Percentiles rank a stretch among this genome's conserved stretches.
phyloP scores from a whole-genome alignment of 345 rosid genomes.

The Hypericum androsaemum region DNA sequence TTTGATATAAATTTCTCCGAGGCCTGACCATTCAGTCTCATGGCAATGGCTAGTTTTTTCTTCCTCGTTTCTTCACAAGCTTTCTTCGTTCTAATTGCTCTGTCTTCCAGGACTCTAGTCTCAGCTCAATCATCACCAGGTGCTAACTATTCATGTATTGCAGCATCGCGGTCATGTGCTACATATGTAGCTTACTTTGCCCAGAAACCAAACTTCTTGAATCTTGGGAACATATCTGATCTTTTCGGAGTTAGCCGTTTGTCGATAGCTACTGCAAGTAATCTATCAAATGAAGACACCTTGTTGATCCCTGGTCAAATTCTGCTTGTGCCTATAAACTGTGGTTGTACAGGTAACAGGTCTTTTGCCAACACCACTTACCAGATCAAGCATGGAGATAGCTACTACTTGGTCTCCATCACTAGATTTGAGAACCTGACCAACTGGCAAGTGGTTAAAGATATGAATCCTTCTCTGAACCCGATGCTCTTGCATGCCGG shows the following conservation, averaged over 20 bases:
- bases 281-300: slow-evolving; percentile 34
- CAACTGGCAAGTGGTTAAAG: slow-evolving; percentile 30
- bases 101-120: slow-evolving; percentile 9
- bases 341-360: slow-evolving; percentile 36
- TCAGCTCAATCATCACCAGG: slow-evolving; percentile 24
- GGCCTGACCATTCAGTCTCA: slow-evolving; percentile 4
- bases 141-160: slow-evolving; percentile 31
- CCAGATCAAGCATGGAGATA: slow-evolving; percentile 40
- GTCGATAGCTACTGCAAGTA: slow-evolving; percentile 34
- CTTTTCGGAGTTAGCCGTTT: slow-evolving; percentile 30
- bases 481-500: slow-evolving; percentile 32
- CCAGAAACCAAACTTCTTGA: slow-evolving; percentile 29
- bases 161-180: slow-evolving; percentile 19
- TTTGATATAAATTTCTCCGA: slow-evolving; percentile 2
- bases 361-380: slow-evolving; percentile 46
- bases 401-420: slow-evolving; percentile 34
- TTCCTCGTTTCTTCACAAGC: slow-evolving; percentile 7
- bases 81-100: slow-evolving; percentile 16
- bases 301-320: slow-evolving; percentile 37
- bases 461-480: slow-evolving; percentile 26
- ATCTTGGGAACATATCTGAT: slow-evolving; percentile 39
- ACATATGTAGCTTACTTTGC: slow-evolving; percentile 34
- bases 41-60: slow-evolving; percentile 26
- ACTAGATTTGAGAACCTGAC: slow-evolving; percentile 38
- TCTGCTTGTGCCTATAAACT: slow-evolving; percentile 41